phyloP scores from a whole-genome alignment of 2,329 filamentous ascomycete species.

The Aspergillus quadricinctus region DNA sequence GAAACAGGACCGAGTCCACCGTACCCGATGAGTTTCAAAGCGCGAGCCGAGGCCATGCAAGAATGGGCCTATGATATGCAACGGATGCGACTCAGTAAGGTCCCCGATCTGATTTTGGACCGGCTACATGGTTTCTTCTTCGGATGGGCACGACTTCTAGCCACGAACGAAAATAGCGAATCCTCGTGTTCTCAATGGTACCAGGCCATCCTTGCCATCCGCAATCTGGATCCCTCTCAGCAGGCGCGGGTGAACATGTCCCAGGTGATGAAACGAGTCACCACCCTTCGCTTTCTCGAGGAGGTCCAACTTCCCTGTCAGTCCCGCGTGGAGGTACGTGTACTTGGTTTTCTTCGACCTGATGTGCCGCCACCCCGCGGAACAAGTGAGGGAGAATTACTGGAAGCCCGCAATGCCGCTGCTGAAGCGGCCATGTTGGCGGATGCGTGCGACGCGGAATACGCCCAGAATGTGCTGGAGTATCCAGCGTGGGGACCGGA shows the following conservation, averaged over 20 bases:
- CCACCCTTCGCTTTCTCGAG: conserved; percentile 31
- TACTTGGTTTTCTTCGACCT: conserved; percentile 1
- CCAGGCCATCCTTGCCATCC: conserved; percentile 55
- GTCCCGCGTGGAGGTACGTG: neutral
- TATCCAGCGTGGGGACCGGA: conserved; percentile 39
- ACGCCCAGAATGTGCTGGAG: conserved; percentile 34
- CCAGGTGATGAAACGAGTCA: conserved; percentile 48
- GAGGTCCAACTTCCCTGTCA: conserved; percentile 8
- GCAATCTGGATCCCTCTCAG: conserved; percentile 42
- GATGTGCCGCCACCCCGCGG: conserved; percentile 13
- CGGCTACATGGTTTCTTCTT: conserved; percentile 60
- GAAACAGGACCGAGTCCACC: conserved; percentile 31
- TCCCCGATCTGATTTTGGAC: conserved; percentile 51
- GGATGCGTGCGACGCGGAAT: conserved; percentile 37
- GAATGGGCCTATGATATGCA: conserved; percentile 45
- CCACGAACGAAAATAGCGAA: conserved; percentile 29
- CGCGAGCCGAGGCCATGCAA: conserved; percentile 43
- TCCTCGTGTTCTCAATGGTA: conserved; percentile 49
- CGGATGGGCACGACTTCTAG: conserved; percentile 53
- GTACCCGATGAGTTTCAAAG: conserved; percentile 26
- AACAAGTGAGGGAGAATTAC: conserved; percentile 19
- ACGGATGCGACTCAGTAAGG: conserved; percentile 51
- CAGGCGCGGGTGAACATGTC: conserved; percentile 46
- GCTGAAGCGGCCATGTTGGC: conserved; percentile 34
- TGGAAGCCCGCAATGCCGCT: conserved; percentile 32